These are phyloP conservation scores for Podaxis rugospora DNA, from an alignment of 768 basidiomycete species.

Conservation along the genomic window DNA sequence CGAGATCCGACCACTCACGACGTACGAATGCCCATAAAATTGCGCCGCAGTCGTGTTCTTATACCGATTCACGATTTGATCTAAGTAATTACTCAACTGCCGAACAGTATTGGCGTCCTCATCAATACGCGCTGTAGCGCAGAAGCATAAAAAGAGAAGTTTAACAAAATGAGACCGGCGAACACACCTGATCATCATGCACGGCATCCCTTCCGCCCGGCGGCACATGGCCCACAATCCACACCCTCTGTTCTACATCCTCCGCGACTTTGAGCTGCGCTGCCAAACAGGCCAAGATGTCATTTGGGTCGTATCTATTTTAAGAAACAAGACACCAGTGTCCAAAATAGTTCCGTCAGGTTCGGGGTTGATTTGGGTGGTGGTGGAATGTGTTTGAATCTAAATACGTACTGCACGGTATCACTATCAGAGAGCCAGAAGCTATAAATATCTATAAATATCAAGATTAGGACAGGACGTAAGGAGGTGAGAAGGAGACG, in stretches of 20 bases:
- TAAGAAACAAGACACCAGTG: not conserved
- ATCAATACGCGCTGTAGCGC: too few relatives aligned
- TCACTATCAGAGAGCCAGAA: constrained; percentile 61
- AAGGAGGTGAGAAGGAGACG: constrained; percentile 7
- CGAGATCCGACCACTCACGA: constrained; percentile 21
- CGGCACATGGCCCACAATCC: constrained; percentile 61
- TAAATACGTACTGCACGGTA: constrained; percentile 31
- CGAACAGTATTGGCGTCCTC: too few relatives aligned
- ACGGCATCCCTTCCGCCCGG: constrained; percentile 43
- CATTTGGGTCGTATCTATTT: constrained; percentile 48
- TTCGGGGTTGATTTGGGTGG: not conserved
- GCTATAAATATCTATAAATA: constrained; percentile 30
- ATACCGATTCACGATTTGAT: constrained; percentile 59
- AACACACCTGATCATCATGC: constrained; percentile 46
- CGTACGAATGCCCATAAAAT: constrained; percentile 60
- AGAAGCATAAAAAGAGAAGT: too few relatives aligned
- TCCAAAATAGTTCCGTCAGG: not conserved
- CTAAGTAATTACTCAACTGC: constrained; percentile 53
- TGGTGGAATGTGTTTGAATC: not conserved
- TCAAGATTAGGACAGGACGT: not conserved
- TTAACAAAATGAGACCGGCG: not conserved
- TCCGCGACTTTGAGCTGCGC: constrained; percentile 55
- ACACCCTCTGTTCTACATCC: constrained; percentile 50
- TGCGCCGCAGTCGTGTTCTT: constrained; percentile 53
- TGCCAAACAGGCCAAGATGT: constrained; percentile 49